Conservation (phyloP, 1,139 yeast genomes). For the Kurtzmaniella quercitrusa region DNA sequence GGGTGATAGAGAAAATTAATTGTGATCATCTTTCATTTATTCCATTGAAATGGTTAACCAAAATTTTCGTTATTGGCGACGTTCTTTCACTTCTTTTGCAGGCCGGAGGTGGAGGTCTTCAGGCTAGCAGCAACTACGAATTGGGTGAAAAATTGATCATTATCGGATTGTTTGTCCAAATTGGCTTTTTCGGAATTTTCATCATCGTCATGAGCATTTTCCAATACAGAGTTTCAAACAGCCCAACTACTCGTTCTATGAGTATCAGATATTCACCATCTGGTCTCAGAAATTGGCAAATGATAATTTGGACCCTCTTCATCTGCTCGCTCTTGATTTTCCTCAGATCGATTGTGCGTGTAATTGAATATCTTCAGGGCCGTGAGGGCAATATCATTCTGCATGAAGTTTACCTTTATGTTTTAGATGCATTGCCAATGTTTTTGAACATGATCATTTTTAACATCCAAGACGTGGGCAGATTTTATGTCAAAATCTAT, state of each 20-base stretch:
- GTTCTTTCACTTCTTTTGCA: constrained; percentile 36
- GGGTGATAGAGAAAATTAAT: constrained; percentile 22
- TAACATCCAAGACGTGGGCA: constrained; percentile 3
- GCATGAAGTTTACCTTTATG: constrained; percentile 34
- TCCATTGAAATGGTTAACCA: constrained; percentile 28
- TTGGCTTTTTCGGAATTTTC: constrained; percentile 32
- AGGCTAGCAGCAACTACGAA: constrained; percentile 15
- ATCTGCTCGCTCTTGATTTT: constrained; percentile 27
- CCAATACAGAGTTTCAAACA: constrained; percentile 5
- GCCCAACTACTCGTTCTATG: constrained; percentile 6
- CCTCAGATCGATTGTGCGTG: constrained; percentile 37
- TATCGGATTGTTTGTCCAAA: constrained; percentile 32
- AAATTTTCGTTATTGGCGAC: constrained; percentile 42
- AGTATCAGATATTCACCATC: constrained; percentile 7
- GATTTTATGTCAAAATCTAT: constrained; percentile 1
- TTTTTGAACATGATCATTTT: constrained; percentile 10
- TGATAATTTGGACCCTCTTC: constrained; percentile 16
- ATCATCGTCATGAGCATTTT: constrained; percentile 9
- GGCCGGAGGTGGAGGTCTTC: constrained; percentile 41
- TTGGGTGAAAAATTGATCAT: constrained; percentile 21
- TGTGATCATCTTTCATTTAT: constrained; percentile 26
- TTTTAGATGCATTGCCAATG: constrained; percentile 31
- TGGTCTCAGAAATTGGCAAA: constrained; percentile 13
- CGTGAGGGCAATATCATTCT: constrained; percentile 26
- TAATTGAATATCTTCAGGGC: constrained; percentile 37